Conservation (phyloP, 2,329 filamentous ascomycete species). For the Elsinoe australis region DNA sequence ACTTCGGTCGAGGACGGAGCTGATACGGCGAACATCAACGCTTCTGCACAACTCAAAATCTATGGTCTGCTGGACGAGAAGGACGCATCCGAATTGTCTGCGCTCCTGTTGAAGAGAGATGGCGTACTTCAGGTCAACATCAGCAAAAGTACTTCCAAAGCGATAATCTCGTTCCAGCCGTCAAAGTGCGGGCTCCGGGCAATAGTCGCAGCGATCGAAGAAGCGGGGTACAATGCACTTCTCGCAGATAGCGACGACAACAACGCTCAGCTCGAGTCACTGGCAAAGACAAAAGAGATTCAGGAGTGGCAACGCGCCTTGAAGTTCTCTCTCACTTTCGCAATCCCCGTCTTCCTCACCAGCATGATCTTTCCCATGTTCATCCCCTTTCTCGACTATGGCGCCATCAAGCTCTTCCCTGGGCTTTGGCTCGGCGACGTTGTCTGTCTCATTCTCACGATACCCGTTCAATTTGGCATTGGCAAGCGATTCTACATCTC, state of each 20-base stretch:
- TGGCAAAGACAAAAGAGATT: conserved; percentile 94
- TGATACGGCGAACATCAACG: conserved; percentile 44
- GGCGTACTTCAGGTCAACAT: conserved; percentile 70
- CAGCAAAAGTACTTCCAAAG: conserved; percentile 63
- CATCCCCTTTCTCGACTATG: conserved; percentile 67
- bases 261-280: conserved; percentile 88
- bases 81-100: conserved; percentile 65
- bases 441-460: conserved; percentile 72
- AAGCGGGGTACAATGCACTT: conserved; percentile 77
- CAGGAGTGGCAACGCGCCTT: conserved; percentile 85
- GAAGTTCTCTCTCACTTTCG: conserved; percentile 67
- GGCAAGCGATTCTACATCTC: conserved; percentile 89
- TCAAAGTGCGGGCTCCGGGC: conserved; percentile 67
- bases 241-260: conserved; percentile 90
- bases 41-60: conserved; percentile 70
- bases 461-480: conserved; percentile 94
- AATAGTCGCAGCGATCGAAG: conserved; percentile 75
- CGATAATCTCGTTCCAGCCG: conserved; percentile 66
- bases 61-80: conserved; percentile 69
- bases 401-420: conserved; percentile 53
- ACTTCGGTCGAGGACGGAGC: conserved; percentile 60
- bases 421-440: conserved; percentile 86
- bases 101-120: conserved; percentile 53
- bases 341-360: conserved; percentile 81
- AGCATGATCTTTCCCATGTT: conserved; percentile 94